Base-by-base conservation (phyloP, 2,329 filamentous ascomycete species). In the Cladosporium colombiae region DNA sequence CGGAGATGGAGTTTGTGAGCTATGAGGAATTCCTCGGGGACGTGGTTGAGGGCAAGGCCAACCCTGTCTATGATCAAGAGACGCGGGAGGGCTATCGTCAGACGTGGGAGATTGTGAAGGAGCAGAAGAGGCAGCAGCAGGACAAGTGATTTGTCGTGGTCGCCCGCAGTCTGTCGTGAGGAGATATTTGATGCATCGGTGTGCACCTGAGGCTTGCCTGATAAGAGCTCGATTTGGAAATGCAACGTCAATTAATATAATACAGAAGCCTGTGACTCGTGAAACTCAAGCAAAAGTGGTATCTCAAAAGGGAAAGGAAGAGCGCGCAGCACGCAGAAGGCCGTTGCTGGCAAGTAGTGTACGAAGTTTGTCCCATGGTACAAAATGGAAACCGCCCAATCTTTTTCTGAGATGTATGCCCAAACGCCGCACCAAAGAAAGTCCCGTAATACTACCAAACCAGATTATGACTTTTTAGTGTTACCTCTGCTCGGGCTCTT, bases 1-100 rank as follows among this genome's bases (percentile, higher is more conserved):
- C 84, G 3, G 83, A 85, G 23, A 76, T 85, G 63, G 67, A 79
- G 62, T 77, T 76, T 1, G 78, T 71, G 35, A 74, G 74, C 21
- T 80, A 82, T 68, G 73, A 74, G 65, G 75, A 77, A 6, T 82
- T 79, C 65, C 71, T 81, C 10, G 70, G 77, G 59, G 77, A 79
- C 1, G 72, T 83, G 7, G 68, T 83, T 27, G 74, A 72, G 11
- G 81, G 82, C 13, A 79, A 78, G 29, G 78, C 59, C 52, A 14
- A 29, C 23, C 35, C 56, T 16, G 56, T 59, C 4, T 59, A 59
- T 27, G 56, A 35, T 1, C 37, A 18, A n/a, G 56, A 46, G 3
- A 25, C 5, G 23, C n/a, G 37, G 16, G 56, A 11, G n/a, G 33
- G 16, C 7, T 59, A 37, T 29, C 33, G 25, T 37, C 35, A 59